Evolutionary conservation across 2,329 filamentous ascomycete species (phyloP).

Genomic region (Fusarium humuli): DNA sequence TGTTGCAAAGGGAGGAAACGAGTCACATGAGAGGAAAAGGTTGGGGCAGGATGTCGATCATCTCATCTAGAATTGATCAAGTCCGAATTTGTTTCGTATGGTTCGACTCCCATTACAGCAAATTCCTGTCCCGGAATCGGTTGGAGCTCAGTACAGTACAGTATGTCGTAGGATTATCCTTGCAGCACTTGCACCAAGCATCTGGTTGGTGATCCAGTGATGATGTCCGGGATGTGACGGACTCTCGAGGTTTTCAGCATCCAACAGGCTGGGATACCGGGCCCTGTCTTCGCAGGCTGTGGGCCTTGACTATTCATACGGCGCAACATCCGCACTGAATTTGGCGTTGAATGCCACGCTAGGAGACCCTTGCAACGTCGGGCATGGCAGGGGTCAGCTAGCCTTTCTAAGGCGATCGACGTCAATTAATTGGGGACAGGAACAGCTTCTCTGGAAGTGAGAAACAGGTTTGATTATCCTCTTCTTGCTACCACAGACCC

Average conservation of each 20-base stretch:
- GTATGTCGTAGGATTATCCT: neutral
- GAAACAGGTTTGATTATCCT: slow-evolving; percentile 20
- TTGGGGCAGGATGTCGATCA: slow-evolving; percentile 36
- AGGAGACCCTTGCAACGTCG: slow-evolving; percentile 28
- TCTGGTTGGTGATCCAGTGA: slow-evolving; percentile 3
- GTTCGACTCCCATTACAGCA: neutral
- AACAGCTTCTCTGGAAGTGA: slow-evolving; percentile 22
- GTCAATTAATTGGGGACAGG: slow-evolving; percentile 9
- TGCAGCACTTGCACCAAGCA: neutral
- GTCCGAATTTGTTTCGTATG: neutral
- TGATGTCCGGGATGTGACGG: slow-evolving; percentile 23
- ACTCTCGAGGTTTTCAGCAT: slow-evolving; percentile 20
- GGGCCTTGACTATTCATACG: slow-evolving; percentile 13
- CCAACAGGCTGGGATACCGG: slow-evolving; percentile 46
- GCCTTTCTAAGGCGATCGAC: slow-evolving; percentile 11
- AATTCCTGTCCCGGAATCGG: too few relatives aligned
- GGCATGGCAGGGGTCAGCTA: slow-evolving; percentile 18
- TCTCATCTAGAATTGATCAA: slow-evolving; percentile 34
- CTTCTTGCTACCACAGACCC: neutral
- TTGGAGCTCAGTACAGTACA: neutral
- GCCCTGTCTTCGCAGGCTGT: slow-evolving; percentile 27
- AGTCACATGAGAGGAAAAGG: slow-evolving; percentile 39
- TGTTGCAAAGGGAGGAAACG: slow-evolving; percentile 21
- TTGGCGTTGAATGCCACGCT: slow-evolving; percentile 30
- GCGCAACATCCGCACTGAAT: slow-evolving; percentile 5